Evolutionary conservation across 305 asterid species (phyloP), one percentile per base, ranked within the genome.

Genomic region (Solanum hybrid): DNA sequence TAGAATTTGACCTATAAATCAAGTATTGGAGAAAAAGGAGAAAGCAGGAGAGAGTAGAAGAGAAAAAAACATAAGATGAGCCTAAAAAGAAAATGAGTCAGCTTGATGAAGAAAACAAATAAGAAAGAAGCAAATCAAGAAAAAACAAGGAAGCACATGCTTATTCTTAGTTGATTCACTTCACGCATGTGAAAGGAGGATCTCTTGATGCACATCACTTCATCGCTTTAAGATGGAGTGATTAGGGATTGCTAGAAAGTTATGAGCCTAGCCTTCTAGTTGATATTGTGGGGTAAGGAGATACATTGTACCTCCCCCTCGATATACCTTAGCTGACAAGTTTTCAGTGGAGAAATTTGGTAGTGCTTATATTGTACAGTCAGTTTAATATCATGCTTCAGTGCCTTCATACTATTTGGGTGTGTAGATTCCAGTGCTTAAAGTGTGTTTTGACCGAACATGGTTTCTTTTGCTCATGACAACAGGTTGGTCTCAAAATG

Each of bases 401-500:
- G 87, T 26, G 36, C 26, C 87, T 16, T 42, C 31, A 28, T 83
- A 42, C 39, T 83, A 5, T 83, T 83, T 16, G 73, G 73, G 11
- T 14, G 18, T 83, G 87, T 83, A 83, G 73, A 83, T 42, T 61
- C 34, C 71, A 5, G 73, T 83, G 73, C 73, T 83, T 16, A 83
- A 40, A 40, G 87, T 82, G 37, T 34, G 11, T 42, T 26, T 42
- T 83, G 87, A 82, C 87, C 67, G 3, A 82, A 82, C 73, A 29
- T 83, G 39, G 26, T 83, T 82, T 83, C 28, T 42, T 83, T 34
- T 28, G 39, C 39, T 83, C 39, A 28, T 83, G 11, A 75, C 34
- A 90, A 88, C 96, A 97, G 99, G 99, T 97, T 61, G 98, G 98
- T 81, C 95, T 97, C 91, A 97, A 97, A 93, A 96, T 97, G 99